phyloP scores from a whole-genome alignment of 192 early-diverging fungal species.

The Piromyces sp. region DNA sequence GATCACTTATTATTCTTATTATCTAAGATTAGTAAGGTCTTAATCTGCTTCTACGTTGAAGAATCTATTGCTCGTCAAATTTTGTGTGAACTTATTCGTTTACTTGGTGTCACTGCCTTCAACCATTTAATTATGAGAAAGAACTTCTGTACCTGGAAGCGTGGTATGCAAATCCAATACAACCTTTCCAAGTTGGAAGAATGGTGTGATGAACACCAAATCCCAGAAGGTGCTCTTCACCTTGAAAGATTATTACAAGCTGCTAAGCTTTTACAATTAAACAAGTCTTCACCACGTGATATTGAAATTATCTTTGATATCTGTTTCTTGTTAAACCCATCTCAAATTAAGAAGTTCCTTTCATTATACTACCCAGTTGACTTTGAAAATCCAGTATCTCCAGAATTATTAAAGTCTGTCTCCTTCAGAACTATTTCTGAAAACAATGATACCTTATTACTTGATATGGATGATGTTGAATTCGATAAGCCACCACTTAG shows the following conservation, averaged over 20 bases:
- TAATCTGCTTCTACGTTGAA: conserved; percentile 96
- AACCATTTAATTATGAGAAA: conserved; percentile 96
- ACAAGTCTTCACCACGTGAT: conserved; percentile 69
- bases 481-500: neutral
- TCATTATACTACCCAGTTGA: conserved; percentile 88
- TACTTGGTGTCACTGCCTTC: conserved; percentile 84
- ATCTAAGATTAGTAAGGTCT: conserved; percentile 79
- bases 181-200: conserved; percentile 93
- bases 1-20: conserved; percentile 87
- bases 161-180: conserved; percentile 51
- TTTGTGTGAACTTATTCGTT: conserved; percentile 80
- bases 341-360: conserved; percentile 96
- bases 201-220: conserved; percentile 93
- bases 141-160: conserved; percentile 88
- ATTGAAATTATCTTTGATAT: conserved; percentile 98
- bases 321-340: conserved; percentile 85
- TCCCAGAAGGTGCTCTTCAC: conserved; percentile 75
- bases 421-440: neutral
- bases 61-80: conserved; percentile 80
- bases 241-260: conserved; percentile 89
- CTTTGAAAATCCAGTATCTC: conserved; percentile 69
- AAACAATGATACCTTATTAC: neutral
- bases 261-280: conserved; percentile 89
- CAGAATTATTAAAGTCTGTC: conserved; percentile 4
- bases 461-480: neutral